These are phyloP conservation scores for Fusarium duplospermum DNA, from an alignment of 2,329 filamentous ascomycete species.

Conservation along the genomic window DNA sequence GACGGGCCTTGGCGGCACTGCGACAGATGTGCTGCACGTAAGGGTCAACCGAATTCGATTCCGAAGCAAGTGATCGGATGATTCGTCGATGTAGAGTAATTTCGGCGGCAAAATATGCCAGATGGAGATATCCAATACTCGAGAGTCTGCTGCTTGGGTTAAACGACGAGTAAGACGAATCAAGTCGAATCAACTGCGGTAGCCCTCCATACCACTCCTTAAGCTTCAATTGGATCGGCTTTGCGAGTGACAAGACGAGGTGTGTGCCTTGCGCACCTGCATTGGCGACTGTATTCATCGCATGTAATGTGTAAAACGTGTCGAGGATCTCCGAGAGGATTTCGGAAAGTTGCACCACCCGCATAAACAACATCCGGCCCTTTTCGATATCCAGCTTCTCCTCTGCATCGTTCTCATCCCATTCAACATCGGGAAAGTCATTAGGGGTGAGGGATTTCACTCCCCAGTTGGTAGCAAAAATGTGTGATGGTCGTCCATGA, in stretches of 20 bases:
- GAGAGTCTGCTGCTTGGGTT: conserved; percentile 60
- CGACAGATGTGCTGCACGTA: conserved; percentile 94
- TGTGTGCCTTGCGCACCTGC: conserved; percentile 78
- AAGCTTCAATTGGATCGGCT: conserved; percentile 84
- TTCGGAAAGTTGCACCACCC: conserved; percentile 80
- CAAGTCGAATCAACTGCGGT: conserved; percentile 74
- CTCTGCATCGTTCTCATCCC: conserved; percentile 70
- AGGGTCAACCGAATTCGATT: conserved; percentile 67
- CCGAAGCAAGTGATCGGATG: conserved; percentile 77
- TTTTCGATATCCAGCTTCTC: conserved; percentile 74
- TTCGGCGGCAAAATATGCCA: conserved; percentile 93
- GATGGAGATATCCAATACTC: conserved; percentile 82
- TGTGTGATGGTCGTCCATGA: conserved; percentile 86
- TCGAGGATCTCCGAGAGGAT: conserved; percentile 85
- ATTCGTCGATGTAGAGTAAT: conserved; percentile 94
- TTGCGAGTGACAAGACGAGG: conserved; percentile 78
- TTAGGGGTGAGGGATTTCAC: conserved; percentile 73
- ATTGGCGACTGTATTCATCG: conserved; percentile 75
- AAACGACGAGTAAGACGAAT: conserved; percentile 60
- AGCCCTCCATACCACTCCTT: conserved; percentile 84
- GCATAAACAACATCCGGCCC: conserved; percentile 76
- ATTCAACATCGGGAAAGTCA: conserved; percentile 80
- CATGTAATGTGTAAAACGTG: conserved; percentile 83
- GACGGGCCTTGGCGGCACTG: conserved; percentile 89
- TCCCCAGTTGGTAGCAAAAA: conserved; percentile 78